Base-by-base conservation (phyloP, 2,329 filamentous ascomycete genomes). In the Drechslerella coelobrocha region DNA sequence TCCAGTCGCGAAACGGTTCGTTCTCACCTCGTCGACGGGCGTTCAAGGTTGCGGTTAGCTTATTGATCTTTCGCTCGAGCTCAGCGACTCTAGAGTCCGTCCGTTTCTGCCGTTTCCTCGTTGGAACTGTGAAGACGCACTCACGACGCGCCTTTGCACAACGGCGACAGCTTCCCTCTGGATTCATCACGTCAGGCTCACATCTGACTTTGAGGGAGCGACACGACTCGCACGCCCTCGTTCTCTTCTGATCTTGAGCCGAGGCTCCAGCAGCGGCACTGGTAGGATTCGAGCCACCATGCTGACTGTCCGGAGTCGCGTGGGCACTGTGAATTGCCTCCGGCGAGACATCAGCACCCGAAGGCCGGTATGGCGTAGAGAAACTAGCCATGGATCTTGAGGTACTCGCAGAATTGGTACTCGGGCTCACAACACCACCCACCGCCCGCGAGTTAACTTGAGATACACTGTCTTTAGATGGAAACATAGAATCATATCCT, bases 11-110 rank as follows among this genome's bases (percentile, higher is more conserved):
- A 23, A 71, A 52, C 23, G 59, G 27, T 8, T 60, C 53, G 50
- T 23, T 52, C 8, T 72, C 68, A 14, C 68, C 68, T 7, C 77
- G 77, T 59, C 78, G 76, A 14, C 77, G 79, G 1, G 89, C 86
- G 48, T 91, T 88, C 73, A 96, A 78, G 34, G 87, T 91, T 5
- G 91, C 90, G 6, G 90, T 96, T 77, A 96, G 78, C 7, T 89
- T 90, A 81, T 96, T 91, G 73, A 96, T 93, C 81, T 95, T 95
- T 82, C 89, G 91, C 82, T 96, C 92, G 55, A 97, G 83, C 81
- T 96, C 92, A 7, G 91, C 89, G 10, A 97, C 92, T 55, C 91
- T 84, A 74, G 87, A 93, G 78, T 96, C 92, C 59, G 90, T 92
- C 82, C 96, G 96, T 82, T 93, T 96, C 81, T 93, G 90, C 47